Evolutionary conservation across 2,329 filamentous ascomycete genomes (phyloP).

Genomic region (Apiospora arundinis): DNA sequence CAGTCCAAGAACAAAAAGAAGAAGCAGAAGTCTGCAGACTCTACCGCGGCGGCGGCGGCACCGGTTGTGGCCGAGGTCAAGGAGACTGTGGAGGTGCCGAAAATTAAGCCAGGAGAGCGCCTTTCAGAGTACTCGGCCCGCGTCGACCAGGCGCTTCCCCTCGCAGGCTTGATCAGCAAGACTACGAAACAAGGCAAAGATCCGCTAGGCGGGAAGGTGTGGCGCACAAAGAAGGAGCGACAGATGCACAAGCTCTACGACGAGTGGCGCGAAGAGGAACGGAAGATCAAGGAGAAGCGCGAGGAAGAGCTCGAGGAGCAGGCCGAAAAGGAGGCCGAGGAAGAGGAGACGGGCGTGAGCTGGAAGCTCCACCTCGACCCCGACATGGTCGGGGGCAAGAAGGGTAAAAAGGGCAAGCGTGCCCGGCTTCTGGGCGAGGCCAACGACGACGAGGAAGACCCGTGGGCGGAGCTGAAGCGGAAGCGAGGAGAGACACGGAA

Average conservation of each 20-base stretch:
- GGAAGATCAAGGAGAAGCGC: constrained; percentile 65
- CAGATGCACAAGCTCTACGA: constrained; percentile 82
- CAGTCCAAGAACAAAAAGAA: constrained; percentile 43
- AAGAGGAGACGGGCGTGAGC: constrained; percentile 58
- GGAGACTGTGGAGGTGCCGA: constrained; percentile 54
- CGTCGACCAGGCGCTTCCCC: constrained; percentile 83
- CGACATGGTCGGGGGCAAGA: constrained; percentile 47
- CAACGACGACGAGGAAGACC: constrained; percentile 67
- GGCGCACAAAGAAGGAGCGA: constrained; percentile 82
- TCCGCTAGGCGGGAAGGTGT: constrained; percentile 68
- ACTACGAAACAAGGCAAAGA: constrained; percentile 66
- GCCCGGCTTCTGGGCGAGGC: constrained; percentile 48
- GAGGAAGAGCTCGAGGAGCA: constrained; percentile 71
- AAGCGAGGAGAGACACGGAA: constrained; percentile 64
- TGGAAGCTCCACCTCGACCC: constrained; percentile 55
- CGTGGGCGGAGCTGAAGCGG: constrained; percentile 77
- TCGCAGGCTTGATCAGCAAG: constrained; percentile 73
- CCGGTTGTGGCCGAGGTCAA: constrained; percentile 28
- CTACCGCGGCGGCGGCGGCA: constrained; percentile 23
- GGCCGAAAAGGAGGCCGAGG: constrained; percentile 67
- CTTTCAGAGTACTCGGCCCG: constrained; percentile 81
- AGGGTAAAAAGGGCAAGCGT: constrained; percentile 49
- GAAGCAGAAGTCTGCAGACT: constrained; percentile 36
- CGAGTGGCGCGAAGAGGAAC: constrained; percentile 75
- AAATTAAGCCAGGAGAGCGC: constrained; percentile 83